Evolutionary conservation across 1,284 basidiomycete species (phyloP).

Genomic region (Melampsora americana): DNA sequence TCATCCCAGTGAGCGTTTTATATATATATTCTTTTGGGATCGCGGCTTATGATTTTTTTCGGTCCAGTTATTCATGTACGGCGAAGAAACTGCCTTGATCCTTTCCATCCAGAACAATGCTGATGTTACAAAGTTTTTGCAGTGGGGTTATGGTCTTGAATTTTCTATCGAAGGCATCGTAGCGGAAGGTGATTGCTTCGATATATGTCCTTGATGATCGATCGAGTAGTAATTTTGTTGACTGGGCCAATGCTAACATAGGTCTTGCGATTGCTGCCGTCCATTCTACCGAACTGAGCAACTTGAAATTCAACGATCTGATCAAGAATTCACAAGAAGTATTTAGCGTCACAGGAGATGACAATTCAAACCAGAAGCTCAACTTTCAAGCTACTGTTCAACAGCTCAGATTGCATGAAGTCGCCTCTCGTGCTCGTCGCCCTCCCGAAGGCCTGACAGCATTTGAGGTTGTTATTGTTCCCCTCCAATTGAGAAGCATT

Average conservation of each 20-base stretch:
- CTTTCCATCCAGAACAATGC: too few species aligned
- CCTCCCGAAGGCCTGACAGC: slow-evolving; percentile 22
- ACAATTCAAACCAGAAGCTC: not conserved
- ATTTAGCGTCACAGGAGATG: not conserved
- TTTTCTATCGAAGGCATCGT: slow-evolving; percentile 31
- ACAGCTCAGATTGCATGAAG: slow-evolving; percentile 14
- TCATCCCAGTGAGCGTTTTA: slow-evolving; percentile 29
- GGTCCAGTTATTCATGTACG: slow-evolving; percentile 36
- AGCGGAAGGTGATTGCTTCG: slow-evolving; percentile 18
- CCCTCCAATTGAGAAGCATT: too few species aligned
- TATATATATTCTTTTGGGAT: too few species aligned
- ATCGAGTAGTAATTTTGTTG: not conserved
- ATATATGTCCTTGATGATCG: too few species aligned
- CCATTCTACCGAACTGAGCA: slow-evolving; percentile 6
- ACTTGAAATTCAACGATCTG: slow-evolving; percentile 17
- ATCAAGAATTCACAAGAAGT: not conserved
- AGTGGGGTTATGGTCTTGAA: slow-evolving; percentile 44
- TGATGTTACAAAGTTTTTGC: not conserved
- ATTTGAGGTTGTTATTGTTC: slow-evolving; percentile 17
- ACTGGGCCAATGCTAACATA: not conserved
- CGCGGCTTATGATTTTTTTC: not conserved
- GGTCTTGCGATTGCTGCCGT: slow-evolving; percentile 36
- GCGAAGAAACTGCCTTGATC: not conserved
- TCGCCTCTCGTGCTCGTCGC: not conserved
- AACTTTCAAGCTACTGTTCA: not conserved